These are phyloP conservation scores for Phytophthora hibernalis DNA, from an alignment of 352 stramenopile species.

Conservation along the genomic window DNA sequence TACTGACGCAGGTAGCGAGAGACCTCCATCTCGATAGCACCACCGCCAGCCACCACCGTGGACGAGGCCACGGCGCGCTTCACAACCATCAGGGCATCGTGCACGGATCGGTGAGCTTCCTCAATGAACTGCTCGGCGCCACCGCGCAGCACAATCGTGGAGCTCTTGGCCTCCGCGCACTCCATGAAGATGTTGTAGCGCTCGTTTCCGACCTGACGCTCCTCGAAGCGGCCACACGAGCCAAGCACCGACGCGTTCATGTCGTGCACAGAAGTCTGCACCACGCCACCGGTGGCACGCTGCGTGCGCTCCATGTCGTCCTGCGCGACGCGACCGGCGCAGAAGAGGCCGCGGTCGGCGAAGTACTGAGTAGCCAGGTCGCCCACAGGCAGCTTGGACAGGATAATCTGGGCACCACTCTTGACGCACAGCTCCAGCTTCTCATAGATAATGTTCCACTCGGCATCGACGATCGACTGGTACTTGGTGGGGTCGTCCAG, in stretches of 20 bases:
- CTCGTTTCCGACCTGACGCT: conserved; percentile 97
- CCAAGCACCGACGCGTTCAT: conserved; percentile 93
- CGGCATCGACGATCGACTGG: conserved; percentile 99
- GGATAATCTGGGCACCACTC: conserved; percentile 97
- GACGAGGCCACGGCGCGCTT: conserved; percentile 95
- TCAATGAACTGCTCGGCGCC: conserved; percentile 99
- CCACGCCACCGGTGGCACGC: conserved; percentile 94
- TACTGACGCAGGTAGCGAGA: conserved; percentile 92
- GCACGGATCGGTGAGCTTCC: conserved; percentile 97
- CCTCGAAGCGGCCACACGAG: conserved; percentile 96
- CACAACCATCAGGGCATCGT: conserved; percentile 99
- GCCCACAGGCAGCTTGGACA: conserved; percentile 96
- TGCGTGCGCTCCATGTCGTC: conserved; percentile 98
- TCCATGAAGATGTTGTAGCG: conserved; percentile 99
- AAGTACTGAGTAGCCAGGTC: conserved; percentile 99
- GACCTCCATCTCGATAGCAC: conserved; percentile 95
- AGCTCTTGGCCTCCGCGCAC: conserved; percentile 94
- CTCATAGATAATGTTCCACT: conserved; percentile 99
- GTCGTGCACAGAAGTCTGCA: conserved; percentile 95
- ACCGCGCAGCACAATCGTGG: conserved; percentile 97
- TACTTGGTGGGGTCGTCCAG: conserved; percentile 98
- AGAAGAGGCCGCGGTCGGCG: conserved; percentile 98
- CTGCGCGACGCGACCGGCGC: conserved; percentile 95
- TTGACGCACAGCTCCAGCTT: conserved; percentile 94
- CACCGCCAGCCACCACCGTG: conserved; percentile 92